Conservation (phyloP, 768 basidiomycete genomes). For the Kwoniella bestiolae region DNA sequence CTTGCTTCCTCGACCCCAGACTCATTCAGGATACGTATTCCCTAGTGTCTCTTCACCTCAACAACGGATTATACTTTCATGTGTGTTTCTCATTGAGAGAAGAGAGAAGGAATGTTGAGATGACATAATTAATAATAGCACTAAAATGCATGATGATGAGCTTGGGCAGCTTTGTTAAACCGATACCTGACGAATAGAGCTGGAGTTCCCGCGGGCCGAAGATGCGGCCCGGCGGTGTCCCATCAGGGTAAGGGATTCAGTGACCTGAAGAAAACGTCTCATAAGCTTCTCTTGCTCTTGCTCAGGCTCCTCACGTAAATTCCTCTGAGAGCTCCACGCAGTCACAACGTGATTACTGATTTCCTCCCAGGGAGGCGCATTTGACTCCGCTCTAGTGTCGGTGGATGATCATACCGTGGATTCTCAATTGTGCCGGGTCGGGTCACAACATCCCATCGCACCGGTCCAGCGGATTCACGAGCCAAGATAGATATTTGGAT, state of each 20-base stretch:
- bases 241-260: no score
- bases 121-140: neutral
- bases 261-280: neutral
- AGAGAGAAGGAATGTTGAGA: neutral
- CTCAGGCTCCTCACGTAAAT: neutral
- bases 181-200: neutral
- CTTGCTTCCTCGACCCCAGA: neutral
- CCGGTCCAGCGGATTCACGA: neutral
- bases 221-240: neutral
- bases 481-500: no score
- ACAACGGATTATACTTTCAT: neutral
- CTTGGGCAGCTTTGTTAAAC: neutral
- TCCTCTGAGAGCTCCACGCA: neutral
- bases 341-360: neutral
- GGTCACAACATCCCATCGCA: neutral
- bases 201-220: neutral
- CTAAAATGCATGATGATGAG: neutral
- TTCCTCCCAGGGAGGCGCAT: no score
- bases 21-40: conserved; percentile 3
- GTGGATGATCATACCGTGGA: neutral
- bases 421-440: neutral
- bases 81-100: neutral
- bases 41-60: neutral
- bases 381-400: neutral
- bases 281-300: neutral